Evolutionary conservation across 1,284 basidiomycete species (phyloP), one percentile per base, ranked within the genome.

Genomic region (Ceratorhiza oryzae-sativae): DNA sequence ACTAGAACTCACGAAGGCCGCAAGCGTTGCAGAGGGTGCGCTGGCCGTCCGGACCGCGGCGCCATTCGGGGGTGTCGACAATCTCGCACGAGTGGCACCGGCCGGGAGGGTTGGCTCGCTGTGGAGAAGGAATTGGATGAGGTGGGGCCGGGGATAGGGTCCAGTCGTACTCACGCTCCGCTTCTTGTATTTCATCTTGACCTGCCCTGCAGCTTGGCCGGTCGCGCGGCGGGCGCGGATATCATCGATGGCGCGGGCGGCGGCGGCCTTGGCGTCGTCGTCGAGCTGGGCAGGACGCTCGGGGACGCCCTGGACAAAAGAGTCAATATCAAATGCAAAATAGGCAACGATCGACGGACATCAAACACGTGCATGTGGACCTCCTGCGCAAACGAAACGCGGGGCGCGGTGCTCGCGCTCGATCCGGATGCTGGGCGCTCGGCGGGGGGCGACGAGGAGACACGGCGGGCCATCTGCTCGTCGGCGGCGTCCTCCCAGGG

Each of bases 1-100:
- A 68, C 10, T 30, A 20, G 23, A 10, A 71, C 73, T n/a, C 63
- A 75, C 74, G 74, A 39, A 75, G 71, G n/a, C 74, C 74, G 51
- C 74, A 75, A 10, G 74, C 73, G 53, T 75, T 75, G 60, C 74
- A 75, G 30, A 75, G 72, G 32, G 74, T 75, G 32, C 73, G 41
- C 36, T 72, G 74, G 30, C 74, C 74, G 56, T 75, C 65, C 23
- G 74, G 74, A 48, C 74, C 74, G 46, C 74, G 62, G 56, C 74
- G 60, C 74, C 74, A 75, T 61, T 75, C 74, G 30, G 74, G 74
- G n/a, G 74, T 74, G 45, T 75, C 74, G n/a, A 53, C 45, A 39
- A 51, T 74, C 23, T 59, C 42, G 51, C 74, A 75, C 23, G 73
- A 73, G 49, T 71, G 60, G 51, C 74, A 75, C 25, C 67, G 36